Evolutionary conservation across 1,284 basidiomycete species (phyloP).

Genomic region (Vanrija sp.): DNA sequence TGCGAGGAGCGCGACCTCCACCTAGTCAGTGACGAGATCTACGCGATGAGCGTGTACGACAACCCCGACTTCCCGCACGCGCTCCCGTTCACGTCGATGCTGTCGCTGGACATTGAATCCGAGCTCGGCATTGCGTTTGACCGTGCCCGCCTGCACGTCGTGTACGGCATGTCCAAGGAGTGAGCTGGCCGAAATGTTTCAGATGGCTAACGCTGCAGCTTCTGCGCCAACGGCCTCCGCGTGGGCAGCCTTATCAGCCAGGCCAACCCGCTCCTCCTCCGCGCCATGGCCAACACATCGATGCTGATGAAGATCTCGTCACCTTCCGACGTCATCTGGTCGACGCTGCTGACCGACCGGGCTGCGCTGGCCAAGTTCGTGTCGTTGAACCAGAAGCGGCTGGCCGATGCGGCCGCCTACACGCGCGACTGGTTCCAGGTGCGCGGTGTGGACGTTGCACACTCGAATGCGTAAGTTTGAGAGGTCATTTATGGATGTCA

Average conservation of each 20-base stretch:
- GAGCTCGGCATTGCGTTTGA: slow-evolving; percentile 47
- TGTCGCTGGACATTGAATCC: slow-evolving; percentile 46
- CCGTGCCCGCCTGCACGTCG: slow-evolving; percentile 46
- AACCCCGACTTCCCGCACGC: slow-evolving; percentile 35
- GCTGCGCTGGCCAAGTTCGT: slow-evolving; percentile 32
- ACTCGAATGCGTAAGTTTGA: slow-evolving; percentile 38
- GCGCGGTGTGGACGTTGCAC: slow-evolving; percentile 38
- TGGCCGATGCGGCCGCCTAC: slow-evolving; percentile 40
- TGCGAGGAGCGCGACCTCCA: slow-evolving; percentile 50
- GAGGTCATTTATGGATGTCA: background rate
- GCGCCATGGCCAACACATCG: slow-evolving; percentile 44
- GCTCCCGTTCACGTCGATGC: slow-evolving; percentile 47
- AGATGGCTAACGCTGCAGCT: slow-evolving; percentile 23
- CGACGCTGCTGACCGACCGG: slow-evolving; percentile 31
- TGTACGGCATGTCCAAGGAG: slow-evolving; percentile 51
- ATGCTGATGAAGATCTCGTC: slow-evolving; percentile 47
- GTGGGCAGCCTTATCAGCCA: slow-evolving; percentile 49
- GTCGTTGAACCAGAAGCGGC: slow-evolving; percentile 30
- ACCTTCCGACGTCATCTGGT: slow-evolving; percentile 46
- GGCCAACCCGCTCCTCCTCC: slow-evolving; percentile 47
- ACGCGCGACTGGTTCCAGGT: slow-evolving; percentile 40
- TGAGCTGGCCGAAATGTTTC: slow-evolving; percentile 6
- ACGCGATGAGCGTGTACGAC: slow-evolving; percentile 48
- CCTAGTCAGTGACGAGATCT: slow-evolving; percentile 52
- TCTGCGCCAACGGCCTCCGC: slow-evolving; percentile 51